Evolutionary conservation across 148 eudicot genomes (phyloP), one percentile per base, ranked within the genome.

Genomic region (Diospyros lotus): DNA sequence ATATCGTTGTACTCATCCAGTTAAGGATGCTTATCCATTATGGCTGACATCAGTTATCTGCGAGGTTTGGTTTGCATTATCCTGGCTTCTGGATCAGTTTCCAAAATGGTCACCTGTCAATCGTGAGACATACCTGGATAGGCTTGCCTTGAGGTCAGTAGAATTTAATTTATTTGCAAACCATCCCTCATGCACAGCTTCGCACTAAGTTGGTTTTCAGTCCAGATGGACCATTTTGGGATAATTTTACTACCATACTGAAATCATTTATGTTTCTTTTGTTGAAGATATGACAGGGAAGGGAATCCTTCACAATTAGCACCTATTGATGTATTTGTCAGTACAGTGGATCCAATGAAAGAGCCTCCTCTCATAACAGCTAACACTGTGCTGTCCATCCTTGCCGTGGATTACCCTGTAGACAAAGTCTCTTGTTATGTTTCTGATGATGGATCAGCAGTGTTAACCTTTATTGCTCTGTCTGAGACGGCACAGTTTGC

Each of bases 1-100:
- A 79, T 91, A 91, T 78, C 96, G 96, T 46, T 66, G 88, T 61
- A 91, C 92, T 11, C 88, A 91, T 75, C 96, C 96, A 11, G 96
- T 91, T 62, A 60, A 80, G 42, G 83, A 89, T 80, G 92, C 92
- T 42, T 86, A 66, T 79, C 58, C 89, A 13, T 69, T 88, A 28
- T 88, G 92, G 92, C 73, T 88, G 51, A 66, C 84, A 59, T 86
- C 92, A 63, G 88, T 88, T 9, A 88, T 88, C 18, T 88, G 89
- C 80, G 92, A 88, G 85, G 84, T 88, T 46, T 88, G 92, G 92
- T 88, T 88, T 80, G 92, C 89, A 53, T 28, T 88, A 62, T 88
- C 92, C 12, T 88, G 92, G 92, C 84, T 88, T 65, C 75, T 88
- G 82, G 92, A 88, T 88, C 92, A 88, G 82, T 88, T 88, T 75